Evolutionary conservation across 2,329 filamentous ascomycete species (phyloP), one percentile per base, ranked within the genome.

Genomic region (Colletotrichum destructivum): DNA sequence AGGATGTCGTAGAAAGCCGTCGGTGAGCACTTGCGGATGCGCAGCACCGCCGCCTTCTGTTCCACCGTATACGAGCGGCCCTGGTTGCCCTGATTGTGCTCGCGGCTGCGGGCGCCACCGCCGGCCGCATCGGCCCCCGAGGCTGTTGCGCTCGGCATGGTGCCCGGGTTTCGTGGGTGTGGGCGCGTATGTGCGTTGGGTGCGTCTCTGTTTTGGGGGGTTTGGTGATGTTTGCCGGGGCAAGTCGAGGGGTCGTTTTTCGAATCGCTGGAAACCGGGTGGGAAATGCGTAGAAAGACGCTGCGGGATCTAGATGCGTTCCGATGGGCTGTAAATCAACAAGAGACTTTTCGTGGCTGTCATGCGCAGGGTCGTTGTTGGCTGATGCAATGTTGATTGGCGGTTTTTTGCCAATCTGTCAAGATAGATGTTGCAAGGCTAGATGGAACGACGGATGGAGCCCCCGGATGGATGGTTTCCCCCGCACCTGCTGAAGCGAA

Each of bases 1-100:
- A 99, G 85, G 76, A 99, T 98, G 81, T 98, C 96, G 85, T 99
- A 99, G 83, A 97, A 99, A 21, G 94, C 94, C 4, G 95, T 98
- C 26, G 93, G 85, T 49, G 88, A 87, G 84, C 96, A 99, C 85
- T 89, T 90, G 75, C 94, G 91, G 80, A 99, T 96, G 75, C 96
- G 91, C 77, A 97, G 85, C 42, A 99, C 96, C 35, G 96, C 96
- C 2, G 93, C 92, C 81, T 97, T 96, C 80, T 99, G 96, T 77
- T 98, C 95, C 40, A 90, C 86, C 1, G 96, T 99, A 83, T 91
- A 98, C 79, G 93, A 89, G 76, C 94, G 91, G 71, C 90, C 90
- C 75, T 92, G 89, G 81, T 92, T 93, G 75, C 93, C 93, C 80
- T 95, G 93, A 80, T 94, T 92, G 83, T 95, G 93, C 69, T 91